Evolutionary conservation across 2,329 filamentous ascomycete genomes (phyloP).

Genomic region (Pseudogymnoascus sp.): DNA sequence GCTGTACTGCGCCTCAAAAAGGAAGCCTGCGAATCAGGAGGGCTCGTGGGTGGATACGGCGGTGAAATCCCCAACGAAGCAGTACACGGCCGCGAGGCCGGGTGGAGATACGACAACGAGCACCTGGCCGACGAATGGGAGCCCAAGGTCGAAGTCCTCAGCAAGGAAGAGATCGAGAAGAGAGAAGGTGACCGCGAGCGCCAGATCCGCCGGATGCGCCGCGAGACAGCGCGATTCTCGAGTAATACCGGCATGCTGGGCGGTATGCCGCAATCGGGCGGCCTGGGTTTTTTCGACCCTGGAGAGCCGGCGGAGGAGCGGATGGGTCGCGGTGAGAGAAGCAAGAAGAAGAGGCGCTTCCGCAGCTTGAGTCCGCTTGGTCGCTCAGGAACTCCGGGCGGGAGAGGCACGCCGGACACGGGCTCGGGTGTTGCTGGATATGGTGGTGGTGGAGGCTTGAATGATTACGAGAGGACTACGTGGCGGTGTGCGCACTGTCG

Average conservation of each 20-base stretch:
- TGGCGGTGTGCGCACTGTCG: conserved; percentile 88
- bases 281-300: conserved; percentile 43
- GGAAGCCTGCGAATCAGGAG: conserved; percentile 87
- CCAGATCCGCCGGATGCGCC: conserved; percentile 73
- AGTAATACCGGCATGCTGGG: conserved; percentile 75
- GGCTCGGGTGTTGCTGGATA: conserved; percentile 62
- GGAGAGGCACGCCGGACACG: conserved; percentile 72
- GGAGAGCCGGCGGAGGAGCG: conserved; percentile 57
- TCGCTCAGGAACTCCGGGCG: conserved; percentile 57
- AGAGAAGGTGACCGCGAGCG: conserved; percentile 89
- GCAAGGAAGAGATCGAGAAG: conserved; percentile 96
- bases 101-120: conserved; percentile 93
- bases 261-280: conserved; percentile 53
- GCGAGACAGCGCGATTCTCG: conserved; percentile 88
- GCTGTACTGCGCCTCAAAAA: conserved; percentile 88
- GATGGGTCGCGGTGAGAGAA: conserved; percentile 84
- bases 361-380: conserved; percentile 75
- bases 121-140: conserved; percentile 79
- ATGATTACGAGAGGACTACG: conserved; percentile 66
- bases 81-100: conserved; percentile 70
- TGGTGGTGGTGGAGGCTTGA: conserved; percentile 50
- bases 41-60: conserved; percentile 64
- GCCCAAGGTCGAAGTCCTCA: conserved; percentile 70
- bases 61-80: conserved; percentile 82
- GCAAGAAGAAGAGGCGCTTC: conserved; percentile 91